A percentile compares a stretch with the other conserved stretches of the same genome.
Evolutionary conservation across 23 red algal genomes (phyloP).

Genomic region (Chondrus crispus): DNA sequence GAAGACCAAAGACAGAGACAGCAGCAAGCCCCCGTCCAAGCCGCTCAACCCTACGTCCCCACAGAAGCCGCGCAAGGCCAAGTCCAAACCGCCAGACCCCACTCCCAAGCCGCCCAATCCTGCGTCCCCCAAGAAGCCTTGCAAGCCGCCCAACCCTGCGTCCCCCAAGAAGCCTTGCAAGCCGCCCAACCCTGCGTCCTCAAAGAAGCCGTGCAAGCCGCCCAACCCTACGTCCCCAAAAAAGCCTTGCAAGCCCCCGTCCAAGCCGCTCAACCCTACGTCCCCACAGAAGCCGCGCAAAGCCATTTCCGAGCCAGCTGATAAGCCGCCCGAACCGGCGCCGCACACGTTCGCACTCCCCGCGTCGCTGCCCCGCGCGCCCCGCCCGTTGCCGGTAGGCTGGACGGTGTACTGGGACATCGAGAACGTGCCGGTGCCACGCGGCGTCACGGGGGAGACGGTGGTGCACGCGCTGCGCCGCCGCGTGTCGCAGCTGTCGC

Average conservation of each 20-base stretch:
- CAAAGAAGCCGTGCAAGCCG: background rate
- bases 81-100: background rate
- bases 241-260: background rate
- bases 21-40: background rate
- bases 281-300: background rate
- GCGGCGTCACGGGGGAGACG: background rate
- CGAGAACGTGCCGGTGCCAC: constrained; percentile 22
- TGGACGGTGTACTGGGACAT: constrained; percentile 57
- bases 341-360: background rate
- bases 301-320: background rate
- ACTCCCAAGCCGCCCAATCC: background rate
- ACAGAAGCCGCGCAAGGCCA: background rate
- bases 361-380: background rate
- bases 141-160: no score
- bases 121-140: background rate
- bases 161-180: background rate
- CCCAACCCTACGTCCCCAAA: background rate
- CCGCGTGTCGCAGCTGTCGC: background rate
- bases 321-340: background rate
- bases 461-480: constrained; percentile 10
- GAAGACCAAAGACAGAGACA: no score
- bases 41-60: background rate
- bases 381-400: background rate
- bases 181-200: background rate
- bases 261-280: background rate